Evolutionary conservation across 768 basidiomycete species (phyloP).

Genomic region (Pisolithus sp.): DNA sequence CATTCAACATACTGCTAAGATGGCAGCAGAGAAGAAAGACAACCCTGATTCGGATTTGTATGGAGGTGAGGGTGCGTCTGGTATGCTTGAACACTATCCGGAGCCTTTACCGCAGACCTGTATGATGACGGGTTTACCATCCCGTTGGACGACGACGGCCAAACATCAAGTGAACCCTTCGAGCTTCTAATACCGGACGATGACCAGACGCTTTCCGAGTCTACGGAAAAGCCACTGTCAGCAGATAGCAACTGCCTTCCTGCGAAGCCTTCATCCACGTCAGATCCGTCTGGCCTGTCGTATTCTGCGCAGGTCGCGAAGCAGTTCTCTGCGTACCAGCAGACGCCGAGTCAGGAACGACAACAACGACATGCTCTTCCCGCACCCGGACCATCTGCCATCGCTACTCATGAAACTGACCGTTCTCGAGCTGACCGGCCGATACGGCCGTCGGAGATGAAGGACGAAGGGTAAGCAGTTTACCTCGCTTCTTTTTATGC

Average conservation of each 20-base stretch:
- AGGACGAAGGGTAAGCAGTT: slow-evolving; percentile 73
- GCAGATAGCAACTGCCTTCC: slow-evolving; percentile 16
- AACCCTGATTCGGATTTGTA: slow-evolving; percentile 37
- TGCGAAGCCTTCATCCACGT: slow-evolving; percentile 18
- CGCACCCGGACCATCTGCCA: slow-evolving; percentile 23
- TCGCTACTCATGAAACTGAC: slow-evolving; percentile 32
- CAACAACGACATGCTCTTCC: slow-evolving; percentile 34
- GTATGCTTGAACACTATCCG: background rate
- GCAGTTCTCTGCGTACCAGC: slow-evolving; percentile 59
- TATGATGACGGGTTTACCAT: slow-evolving; percentile 42
- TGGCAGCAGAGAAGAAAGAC: slow-evolving; percentile 22
- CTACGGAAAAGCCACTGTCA: slow-evolving; percentile 7
- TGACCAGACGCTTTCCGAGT: slow-evolving; percentile 1
- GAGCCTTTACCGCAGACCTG: slow-evolving; percentile 34
- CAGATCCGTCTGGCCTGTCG: slow-evolving; percentile 33
- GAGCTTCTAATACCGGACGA: slow-evolving; percentile 13
- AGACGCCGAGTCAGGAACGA: slow-evolving; percentile 60
- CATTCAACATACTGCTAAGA: slow-evolving; percentile 1
- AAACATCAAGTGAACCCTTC: slow-evolving; percentile 21
- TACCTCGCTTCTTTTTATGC: slow-evolving; percentile 8
- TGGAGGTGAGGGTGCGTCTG: slow-evolving; percentile 33
- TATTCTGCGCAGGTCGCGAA: slow-evolving; percentile 62
- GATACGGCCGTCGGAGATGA: slow-evolving; percentile 67
- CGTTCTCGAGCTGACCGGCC: slow-evolving; percentile 40
- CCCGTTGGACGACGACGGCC: slow-evolving; percentile 27